Base-by-base conservation (phyloP, 2,329 filamentous ascomycete species). In the Aspergillus puulaauensis region DNA sequence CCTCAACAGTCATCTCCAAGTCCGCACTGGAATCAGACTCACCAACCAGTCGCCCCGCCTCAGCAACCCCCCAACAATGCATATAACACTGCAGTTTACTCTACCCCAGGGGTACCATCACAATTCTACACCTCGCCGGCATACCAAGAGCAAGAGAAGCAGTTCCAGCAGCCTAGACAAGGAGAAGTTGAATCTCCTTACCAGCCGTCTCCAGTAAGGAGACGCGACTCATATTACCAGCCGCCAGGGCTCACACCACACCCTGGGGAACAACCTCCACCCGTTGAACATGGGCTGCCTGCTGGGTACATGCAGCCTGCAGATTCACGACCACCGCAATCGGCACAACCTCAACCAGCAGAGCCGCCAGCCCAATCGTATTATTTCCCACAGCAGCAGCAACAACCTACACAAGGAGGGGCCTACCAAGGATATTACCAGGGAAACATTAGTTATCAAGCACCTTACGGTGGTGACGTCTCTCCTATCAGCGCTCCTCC, bases 221-320 rank as follows among this genome's bases (percentile, higher is more conserved):
- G 59, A 53, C 63, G 62, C 27, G 58, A 66, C 52, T 65, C 67
- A 24, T 61, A 66, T 49, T 66, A 64, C 40, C 66, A 67, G 47
- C 49, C 58, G 23, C 23, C 73, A 23, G 62, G 59, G 31, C 51
- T 58, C 14, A 53, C 60, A n/a, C 57, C 60, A 15, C 63, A 60
- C 23, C 52, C 58, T 24, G 55, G 62, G 12, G 62, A 68, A 15
- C 64, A 63, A 51, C 41, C 54, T 24, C 44, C 54, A 12, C 51
- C 64, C 2, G 37, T 53, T 5, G 64, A 67, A 17, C 55, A 62
- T 27, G 49, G 56, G 27, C 54, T 58, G 21, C 60, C 64, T 33
- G 27, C 63, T 17, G 59, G 61, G 7, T 66, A 67, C 37, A 47
- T 53, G 52, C 61, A 65, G 21, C 54, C 60, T 6, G 40, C 59